Percentiles rank a stretch among this genome's conserved stretches.
These are phyloP conservation scores for Mycotypha africana DNA, from an alignment of 371 early-diverging fungal genomes.

Conservation along the genomic window DNA sequence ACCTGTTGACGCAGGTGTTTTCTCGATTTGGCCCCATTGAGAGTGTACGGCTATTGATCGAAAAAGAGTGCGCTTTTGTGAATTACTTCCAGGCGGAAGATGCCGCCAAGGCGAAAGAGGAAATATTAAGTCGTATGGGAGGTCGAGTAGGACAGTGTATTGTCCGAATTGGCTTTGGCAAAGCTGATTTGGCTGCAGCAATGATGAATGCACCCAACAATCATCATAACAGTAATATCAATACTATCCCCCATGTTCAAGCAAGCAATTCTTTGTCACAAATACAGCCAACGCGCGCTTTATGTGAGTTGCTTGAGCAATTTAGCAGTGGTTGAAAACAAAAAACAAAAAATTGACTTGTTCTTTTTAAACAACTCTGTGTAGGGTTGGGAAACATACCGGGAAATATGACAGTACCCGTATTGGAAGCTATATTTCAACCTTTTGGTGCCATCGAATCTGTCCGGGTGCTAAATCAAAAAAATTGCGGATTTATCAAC, in stretches of 20 bases:
- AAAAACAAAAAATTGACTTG: too few species aligned
- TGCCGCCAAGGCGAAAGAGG: slow-evolving; percentile 82
- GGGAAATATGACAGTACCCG: slow-evolving; percentile 67
- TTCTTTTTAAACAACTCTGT: too few species aligned
- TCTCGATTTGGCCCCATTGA: slow-evolving; percentile 92
- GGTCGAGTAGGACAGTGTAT: slow-evolving; percentile 72
- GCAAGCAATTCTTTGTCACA: too few species aligned
- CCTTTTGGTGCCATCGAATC: slow-evolving; percentile 91
- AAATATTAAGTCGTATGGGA: slow-evolving; percentile 71
- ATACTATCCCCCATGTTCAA: too few species aligned
- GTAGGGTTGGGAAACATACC: slow-evolving; percentile 94
- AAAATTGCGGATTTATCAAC: slow-evolving; percentile 97
- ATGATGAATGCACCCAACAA: slow-evolving; percentile 27
- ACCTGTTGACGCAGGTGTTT: slow-evolving; percentile 78
- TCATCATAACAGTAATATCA: too few species aligned
- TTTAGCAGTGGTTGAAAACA: neutral
- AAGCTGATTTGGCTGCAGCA: too few species aligned
- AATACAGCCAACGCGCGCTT: slow-evolving; percentile 45
- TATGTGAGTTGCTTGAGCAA: slow-evolving; percentile 32
- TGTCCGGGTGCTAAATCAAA: slow-evolving; percentile 90
- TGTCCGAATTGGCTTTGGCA: slow-evolving; percentile 91
- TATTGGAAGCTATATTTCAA: slow-evolving; percentile 71
- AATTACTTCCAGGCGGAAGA: slow-evolving; percentile 86
- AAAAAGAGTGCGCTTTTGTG: slow-evolving; percentile 96
- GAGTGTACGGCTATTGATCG: slow-evolving; percentile 84